A percentile compares a stretch with the other conserved stretches of the same genome.
Evolutionary conservation across 805 yeast genomes (phyloP).

Genomic region (Kurtzmaniella cleridarum): DNA sequence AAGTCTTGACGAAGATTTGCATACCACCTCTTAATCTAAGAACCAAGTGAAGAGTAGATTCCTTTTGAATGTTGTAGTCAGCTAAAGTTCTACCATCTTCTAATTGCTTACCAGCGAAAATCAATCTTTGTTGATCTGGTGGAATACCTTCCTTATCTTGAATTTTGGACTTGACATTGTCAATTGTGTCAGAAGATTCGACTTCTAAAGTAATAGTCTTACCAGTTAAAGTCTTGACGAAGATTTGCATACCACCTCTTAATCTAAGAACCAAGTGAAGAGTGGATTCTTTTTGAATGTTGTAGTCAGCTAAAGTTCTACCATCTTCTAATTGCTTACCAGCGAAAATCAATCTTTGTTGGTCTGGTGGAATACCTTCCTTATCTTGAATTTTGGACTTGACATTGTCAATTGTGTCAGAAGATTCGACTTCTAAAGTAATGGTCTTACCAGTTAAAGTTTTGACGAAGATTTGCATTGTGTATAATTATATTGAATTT

Average conservation of each 20-base stretch:
- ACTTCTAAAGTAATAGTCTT: conserved; percentile 84
- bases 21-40: conserved; percentile 96
- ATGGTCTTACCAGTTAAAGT: conserved; percentile 28
- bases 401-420: conserved; percentile 41
- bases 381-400: conserved; percentile 40
- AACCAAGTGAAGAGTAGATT: conserved; percentile 92
- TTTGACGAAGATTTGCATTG: conserved; percentile 26
- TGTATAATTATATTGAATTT: conserved; percentile 1
- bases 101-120: conserved; percentile 96
- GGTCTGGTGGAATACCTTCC: conserved; percentile 43
- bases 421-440: conserved; percentile 35
- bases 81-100: conserved; percentile 95
- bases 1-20: conserved; percentile 28
- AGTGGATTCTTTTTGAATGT: conserved; percentile 43
- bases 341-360: conserved; percentile 76
- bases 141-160: conserved; percentile 98
- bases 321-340: conserved; percentile 44
- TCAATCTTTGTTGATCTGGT: conserved; percentile 95
- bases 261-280: conserved; percentile 29
- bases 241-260: conserved; percentile 58
- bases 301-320: conserved; percentile 31
- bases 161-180: conserved; percentile 93
- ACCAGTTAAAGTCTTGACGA: conserved; percentile 56
- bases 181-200: conserved; percentile 96
- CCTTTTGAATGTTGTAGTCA: conserved; percentile 98